Evolutionary conservation across 164 flowering plant species (phyloP).

Genomic region (Houttuynia cordata): DNA sequence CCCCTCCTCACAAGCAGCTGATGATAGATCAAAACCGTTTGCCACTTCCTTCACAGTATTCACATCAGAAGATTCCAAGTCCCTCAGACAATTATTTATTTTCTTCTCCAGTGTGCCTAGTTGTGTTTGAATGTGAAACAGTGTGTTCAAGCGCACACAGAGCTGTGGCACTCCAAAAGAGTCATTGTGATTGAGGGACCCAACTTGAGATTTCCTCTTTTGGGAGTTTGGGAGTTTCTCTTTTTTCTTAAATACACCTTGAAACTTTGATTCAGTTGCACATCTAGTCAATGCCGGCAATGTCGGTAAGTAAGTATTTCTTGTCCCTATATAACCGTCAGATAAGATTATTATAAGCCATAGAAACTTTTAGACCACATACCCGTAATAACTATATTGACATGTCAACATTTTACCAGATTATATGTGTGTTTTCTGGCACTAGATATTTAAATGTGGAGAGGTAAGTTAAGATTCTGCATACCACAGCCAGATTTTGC

Average conservation of each 20-base stretch:
- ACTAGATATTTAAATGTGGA: not conserved
- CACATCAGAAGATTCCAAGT: constrained; percentile 26
- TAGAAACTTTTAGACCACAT: not conserved
- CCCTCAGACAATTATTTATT: constrained; percentile 26
- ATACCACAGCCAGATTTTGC: constrained; percentile 97
- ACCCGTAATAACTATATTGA: not conserved
- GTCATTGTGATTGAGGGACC: constrained; percentile 30
- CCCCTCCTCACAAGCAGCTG: constrained; percentile 59
- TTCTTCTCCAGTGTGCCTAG: constrained; percentile 48
- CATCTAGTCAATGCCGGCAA: constrained; percentile 96
- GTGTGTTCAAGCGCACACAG: constrained; percentile 76
- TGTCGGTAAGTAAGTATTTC: constrained; percentile 61
- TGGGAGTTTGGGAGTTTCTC: constrained; percentile 37
- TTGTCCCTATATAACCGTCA: constrained; percentile 41
- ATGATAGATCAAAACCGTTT: constrained; percentile 50
- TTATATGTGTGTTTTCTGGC: too few species aligned
- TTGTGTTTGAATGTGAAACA: constrained; percentile 53
- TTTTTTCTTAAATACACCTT: constrained; percentile 72
- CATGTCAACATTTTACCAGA: too few species aligned
- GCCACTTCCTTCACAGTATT: constrained; percentile 27
- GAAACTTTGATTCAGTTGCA: constrained; percentile 55
- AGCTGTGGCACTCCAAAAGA: constrained; percentile 46
- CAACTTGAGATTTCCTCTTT: constrained; percentile 53
- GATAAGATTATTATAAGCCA: constrained; percentile 5
- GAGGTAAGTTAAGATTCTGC: not conserved